Percentiles rank a stretch among this genome's conserved stretches.
phyloP scores from a whole-genome alignment of 2,329 filamentous ascomycete species.

The Aspergillus amoenus region DNA sequence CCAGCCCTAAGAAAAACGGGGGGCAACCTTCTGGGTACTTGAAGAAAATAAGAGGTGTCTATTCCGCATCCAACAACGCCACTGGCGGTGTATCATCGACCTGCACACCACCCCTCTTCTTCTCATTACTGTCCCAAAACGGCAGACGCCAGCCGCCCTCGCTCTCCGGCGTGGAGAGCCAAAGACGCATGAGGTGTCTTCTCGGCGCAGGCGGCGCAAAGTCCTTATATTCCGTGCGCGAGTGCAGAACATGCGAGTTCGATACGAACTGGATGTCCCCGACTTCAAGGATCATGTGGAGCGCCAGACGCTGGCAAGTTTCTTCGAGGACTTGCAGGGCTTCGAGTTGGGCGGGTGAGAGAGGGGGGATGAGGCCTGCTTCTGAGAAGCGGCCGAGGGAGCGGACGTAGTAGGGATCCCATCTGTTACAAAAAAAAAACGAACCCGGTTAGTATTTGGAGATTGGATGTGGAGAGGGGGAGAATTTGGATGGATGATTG shows the following conservation, averaged over 20 bases:
- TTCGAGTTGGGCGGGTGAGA: conserved; percentile 25
- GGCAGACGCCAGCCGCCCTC: conserved; percentile 31
- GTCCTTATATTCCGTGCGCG: conserved; percentile 28
- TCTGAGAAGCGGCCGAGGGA: conserved; percentile 74
- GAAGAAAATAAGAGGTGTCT: background rate
- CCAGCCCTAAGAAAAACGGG: background rate
- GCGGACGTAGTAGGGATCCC: conserved; percentile 85
- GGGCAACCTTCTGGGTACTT: background rate
- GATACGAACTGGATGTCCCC: conserved; percentile 30
- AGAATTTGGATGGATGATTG: background rate
- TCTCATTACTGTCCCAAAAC: conserved; percentile 24
- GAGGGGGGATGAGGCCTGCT: conserved; percentile 52
- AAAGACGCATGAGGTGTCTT: conserved; percentile 29
- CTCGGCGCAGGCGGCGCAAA: conserved; percentile 21
- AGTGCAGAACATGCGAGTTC: conserved; percentile 29
- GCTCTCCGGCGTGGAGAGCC: conserved; percentile 25
- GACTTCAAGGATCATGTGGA: conserved; percentile 28
- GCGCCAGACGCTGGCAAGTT: conserved; percentile 23
- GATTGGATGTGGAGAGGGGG: background rate
- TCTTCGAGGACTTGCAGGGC: conserved; percentile 26
- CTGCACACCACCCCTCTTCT: conserved; percentile 31
- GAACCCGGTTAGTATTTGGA: background rate
- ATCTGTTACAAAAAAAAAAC: conserved; percentile 40
- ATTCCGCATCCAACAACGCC: conserved; percentile 28
- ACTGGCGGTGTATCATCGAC: conserved; percentile 26